These are phyloP conservation scores for Trypanosoma vivax DNA, from an alignment of 208 protist genomes.

Conservation along the genomic window DNA sequence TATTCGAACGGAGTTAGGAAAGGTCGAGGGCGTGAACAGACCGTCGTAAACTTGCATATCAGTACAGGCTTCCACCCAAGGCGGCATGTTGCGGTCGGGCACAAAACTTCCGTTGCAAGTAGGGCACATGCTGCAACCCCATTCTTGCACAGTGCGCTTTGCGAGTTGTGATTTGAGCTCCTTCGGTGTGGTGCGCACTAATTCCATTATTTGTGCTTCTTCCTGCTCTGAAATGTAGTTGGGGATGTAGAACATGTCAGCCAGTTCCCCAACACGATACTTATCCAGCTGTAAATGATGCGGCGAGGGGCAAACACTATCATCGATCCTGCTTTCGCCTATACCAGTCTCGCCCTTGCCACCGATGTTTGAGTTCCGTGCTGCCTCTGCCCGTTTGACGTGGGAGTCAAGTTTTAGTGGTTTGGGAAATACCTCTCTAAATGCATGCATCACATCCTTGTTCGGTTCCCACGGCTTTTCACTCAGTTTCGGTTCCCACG, in stretches of 20 bases:
- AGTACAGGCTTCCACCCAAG: constrained; percentile 67
- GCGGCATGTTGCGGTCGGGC: constrained; percentile 78
- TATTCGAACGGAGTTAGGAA: constrained; percentile 88
- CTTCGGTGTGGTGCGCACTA: constrained; percentile 49
- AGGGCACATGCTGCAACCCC: constrained; percentile 86
- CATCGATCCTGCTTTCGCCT: neutral
- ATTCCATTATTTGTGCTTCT: constrained; percentile 56
- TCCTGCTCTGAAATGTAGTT: constrained; percentile 80
- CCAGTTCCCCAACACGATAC: constrained; percentile 62
- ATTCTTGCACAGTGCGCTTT: constrained; percentile 86
- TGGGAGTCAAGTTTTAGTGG: constrained; percentile 53
- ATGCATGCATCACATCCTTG: constrained; percentile 44
- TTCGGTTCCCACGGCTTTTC: constrained; percentile 48
- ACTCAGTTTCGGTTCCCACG: constrained; percentile 32
- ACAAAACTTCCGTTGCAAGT: constrained; percentile 85
- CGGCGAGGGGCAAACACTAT: neutral
- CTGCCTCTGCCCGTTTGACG: constrained; percentile 22
- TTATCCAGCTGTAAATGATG: constrained; percentile 56
- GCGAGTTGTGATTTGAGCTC: constrained; percentile 76
- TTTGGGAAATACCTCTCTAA: constrained; percentile 68
- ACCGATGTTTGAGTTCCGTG: constrained; percentile 2
- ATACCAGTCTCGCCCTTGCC: neutral
- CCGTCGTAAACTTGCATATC: constrained; percentile 85
- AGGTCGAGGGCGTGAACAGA: constrained; percentile 80
- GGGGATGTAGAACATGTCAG: constrained; percentile 84